A percentile compares a stretch with the other conserved stretches of the same genome.
Evolutionary conservation across 208 protist species (phyloP).

Genomic region (Wallacemonas rigidus): DNA sequence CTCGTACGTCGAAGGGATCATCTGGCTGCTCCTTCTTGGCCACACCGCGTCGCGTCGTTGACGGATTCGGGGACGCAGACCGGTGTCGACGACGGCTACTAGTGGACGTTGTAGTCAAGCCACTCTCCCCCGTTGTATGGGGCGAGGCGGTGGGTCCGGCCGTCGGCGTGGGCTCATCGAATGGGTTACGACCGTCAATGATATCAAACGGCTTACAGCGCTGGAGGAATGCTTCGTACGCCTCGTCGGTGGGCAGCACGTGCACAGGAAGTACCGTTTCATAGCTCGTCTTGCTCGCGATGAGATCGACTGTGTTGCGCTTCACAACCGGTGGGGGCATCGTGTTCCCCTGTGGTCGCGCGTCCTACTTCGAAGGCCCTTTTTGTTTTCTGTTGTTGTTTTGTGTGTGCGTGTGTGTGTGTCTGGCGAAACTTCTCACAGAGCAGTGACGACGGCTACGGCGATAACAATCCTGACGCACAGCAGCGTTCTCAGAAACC

Average conservation of each 20-base stretch:
- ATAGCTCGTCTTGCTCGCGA: conserved; percentile 50
- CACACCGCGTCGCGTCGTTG: neutral
- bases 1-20: conserved; percentile 12
- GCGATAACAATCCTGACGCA: too few species aligned
- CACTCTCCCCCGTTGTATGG: neutral
- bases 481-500: too few species aligned
- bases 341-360: neutral
- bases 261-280: conserved; percentile 63
- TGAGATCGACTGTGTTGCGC: conserved; percentile 51
- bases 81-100: neutral
- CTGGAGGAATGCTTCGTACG: conserved; percentile 26
- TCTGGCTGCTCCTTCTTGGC: conserved; percentile 1
- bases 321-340: conserved; percentile 19
- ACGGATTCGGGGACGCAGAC: neutral
- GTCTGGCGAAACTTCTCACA: too few species aligned
- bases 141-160: neutral
- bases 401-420: neutral
- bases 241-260: conserved; percentile 35
- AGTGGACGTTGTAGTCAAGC: neutral
- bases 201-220: conserved; percentile 69
- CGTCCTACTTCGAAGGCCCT: neutral
- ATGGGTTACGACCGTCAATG: conserved; percentile 58
- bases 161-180: conserved; percentile 24
- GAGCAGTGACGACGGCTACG: too few species aligned
- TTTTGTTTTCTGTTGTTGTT: conserved; percentile 14